phyloP scores from a whole-genome alignment of 805 yeast genomes.

The Suhomyces emberorum region DNA sequence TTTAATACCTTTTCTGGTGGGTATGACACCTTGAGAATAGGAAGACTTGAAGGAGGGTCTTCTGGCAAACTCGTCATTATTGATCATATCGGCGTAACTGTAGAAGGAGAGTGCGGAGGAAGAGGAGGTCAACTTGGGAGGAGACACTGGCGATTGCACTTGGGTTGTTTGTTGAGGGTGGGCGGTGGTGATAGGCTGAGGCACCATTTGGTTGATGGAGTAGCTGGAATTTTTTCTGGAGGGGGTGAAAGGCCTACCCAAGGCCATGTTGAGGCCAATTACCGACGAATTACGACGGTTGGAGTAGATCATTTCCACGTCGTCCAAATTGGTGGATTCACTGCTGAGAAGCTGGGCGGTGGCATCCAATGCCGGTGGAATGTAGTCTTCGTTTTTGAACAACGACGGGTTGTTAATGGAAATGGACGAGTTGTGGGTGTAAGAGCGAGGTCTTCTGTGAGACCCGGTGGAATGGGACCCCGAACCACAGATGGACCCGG shows the following conservation, averaged over 20 bases:
- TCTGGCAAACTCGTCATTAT: constrained; percentile 61
- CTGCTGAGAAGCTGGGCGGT: constrained; percentile 67
- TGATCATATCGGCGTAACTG: constrained; percentile 78
- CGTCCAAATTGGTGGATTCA: constrained; percentile 59
- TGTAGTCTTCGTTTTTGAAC: constrained; percentile 56
- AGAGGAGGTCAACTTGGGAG: constrained; percentile 36
- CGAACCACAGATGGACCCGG: not conserved
- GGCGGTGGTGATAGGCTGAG: constrained; percentile 11
- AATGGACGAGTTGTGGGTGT: constrained; percentile 18
- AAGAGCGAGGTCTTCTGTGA: constrained; percentile 15
- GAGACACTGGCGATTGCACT: constrained; percentile 32
- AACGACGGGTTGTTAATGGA: constrained; percentile 17
- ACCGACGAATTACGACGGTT: constrained; percentile 55
- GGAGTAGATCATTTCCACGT: constrained; percentile 67
- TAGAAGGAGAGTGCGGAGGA: constrained; percentile 51
- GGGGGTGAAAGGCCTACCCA: constrained; percentile 41
- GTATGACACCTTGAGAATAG: constrained; percentile 32
- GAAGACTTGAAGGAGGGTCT: constrained; percentile 54
- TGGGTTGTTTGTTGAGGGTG: constrained; percentile 9
- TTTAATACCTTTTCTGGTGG: constrained; percentile 17
- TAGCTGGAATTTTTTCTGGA: constrained; percentile 37
- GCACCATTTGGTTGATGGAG: constrained; percentile 18
- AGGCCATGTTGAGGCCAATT: constrained; percentile 45
- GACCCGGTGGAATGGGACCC: not conserved
- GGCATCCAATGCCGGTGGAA: constrained; percentile 77